Percentiles rank a stretch among this genome's conserved stretches.
Evolutionary conservation across 352 stramenopile genomes (phyloP).

Genomic region (Phytophthora sp.): DNA sequence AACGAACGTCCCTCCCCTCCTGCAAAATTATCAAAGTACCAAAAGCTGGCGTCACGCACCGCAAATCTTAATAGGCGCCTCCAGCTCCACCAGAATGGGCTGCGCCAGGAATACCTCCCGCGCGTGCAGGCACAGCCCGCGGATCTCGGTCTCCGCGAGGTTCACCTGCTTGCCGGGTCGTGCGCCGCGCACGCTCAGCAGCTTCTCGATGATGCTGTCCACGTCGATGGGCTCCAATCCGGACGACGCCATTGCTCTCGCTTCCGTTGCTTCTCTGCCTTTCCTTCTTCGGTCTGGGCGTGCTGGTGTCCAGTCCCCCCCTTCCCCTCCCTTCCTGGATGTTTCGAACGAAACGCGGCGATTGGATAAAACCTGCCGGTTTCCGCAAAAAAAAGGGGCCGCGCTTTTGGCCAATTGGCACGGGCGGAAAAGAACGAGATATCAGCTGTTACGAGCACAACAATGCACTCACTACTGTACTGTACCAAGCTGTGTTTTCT

Average conservation of each 20-base stretch:
- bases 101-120: slow-evolving; percentile 98
- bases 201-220: slow-evolving; percentile 90
- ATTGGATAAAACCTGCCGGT: slow-evolving; percentile 22
- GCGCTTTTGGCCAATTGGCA: slow-evolving; percentile 20
- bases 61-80: slow-evolving; percentile 98
- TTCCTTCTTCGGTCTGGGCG: slow-evolving; percentile 38
- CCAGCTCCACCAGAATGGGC: slow-evolving; percentile 98
- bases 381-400: slow-evolving; percentile 22
- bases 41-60: slow-evolving; percentile 52
- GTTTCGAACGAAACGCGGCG: slow-evolving; percentile 5
- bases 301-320: slow-evolving; percentile 29
- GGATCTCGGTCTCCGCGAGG: slow-evolving; percentile 96
- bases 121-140: slow-evolving; percentile 96
- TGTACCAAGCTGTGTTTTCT: not conserved
- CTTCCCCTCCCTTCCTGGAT: no score
- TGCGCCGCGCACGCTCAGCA: slow-evolving; percentile 89
- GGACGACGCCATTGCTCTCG: slow-evolving; percentile 47
- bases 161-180: slow-evolving; percentile 93
- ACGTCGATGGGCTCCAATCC: slow-evolving; percentile 84
- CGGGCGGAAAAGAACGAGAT: slow-evolving; percentile 5
- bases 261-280: slow-evolving; percentile 33
- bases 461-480: not conserved
- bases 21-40: not conserved
- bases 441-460: slow-evolving; percentile 18
- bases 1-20: not conserved